A percentile compares a stretch with the other conserved stretches of the same genome.
Conservation (phyloP, 1,284 basidiomycete genomes). For the Clitocybe nebularis region DNA sequence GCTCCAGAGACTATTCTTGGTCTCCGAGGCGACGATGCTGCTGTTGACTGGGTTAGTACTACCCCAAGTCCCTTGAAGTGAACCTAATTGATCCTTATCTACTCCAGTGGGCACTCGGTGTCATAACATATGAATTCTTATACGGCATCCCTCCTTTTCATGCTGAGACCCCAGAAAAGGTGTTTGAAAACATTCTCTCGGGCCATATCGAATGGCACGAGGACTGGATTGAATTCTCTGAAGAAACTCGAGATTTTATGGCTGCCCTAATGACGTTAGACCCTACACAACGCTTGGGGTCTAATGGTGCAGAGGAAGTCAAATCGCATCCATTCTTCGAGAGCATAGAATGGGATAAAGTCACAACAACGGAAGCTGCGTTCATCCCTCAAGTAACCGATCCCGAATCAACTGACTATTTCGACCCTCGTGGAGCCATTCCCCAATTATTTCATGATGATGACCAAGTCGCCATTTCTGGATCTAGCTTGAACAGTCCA, state of each 20-base stretch:
- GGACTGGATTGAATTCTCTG: slow-evolving; percentile 84
- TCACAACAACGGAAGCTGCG: slow-evolving; percentile 85
- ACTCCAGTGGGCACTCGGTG: slow-evolving; percentile 90
- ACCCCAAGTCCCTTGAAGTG: slow-evolving; percentile 7
- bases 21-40: slow-evolving; percentile 90
- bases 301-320: slow-evolving; percentile 89
- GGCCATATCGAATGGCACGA: slow-evolving; percentile 95
- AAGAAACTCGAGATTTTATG: slow-evolving; percentile 91
- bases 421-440: slow-evolving; percentile 91
- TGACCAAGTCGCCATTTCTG: slow-evolving; percentile 54
- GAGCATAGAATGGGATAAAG: slow-evolving; percentile 90
- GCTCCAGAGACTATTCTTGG: slow-evolving; percentile 97
- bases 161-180: slow-evolving; percentile 93
- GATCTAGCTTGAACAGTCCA: slow-evolving; percentile 45
- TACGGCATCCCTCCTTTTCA: slow-evolving; percentile 98
- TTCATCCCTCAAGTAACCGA: slow-evolving; percentile 96
- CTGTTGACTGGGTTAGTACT: slow-evolving; percentile 87
- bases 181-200: slow-evolving; percentile 99
- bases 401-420: slow-evolving; percentile 98
- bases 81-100: slow-evolving; percentile 16
- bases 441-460: slow-evolving; percentile 88
- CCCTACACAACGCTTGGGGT: slow-evolving; percentile 78
- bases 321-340: slow-evolving; percentile 90
- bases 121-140: slow-evolving; percentile 97
- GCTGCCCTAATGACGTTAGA: slow-evolving; percentile 83